Evolutionary conservation across 1,284 basidiomycete genomes (phyloP), one percentile per base, ranked within the genome.

Genomic region (Acaromyces ingoldii): DNA sequence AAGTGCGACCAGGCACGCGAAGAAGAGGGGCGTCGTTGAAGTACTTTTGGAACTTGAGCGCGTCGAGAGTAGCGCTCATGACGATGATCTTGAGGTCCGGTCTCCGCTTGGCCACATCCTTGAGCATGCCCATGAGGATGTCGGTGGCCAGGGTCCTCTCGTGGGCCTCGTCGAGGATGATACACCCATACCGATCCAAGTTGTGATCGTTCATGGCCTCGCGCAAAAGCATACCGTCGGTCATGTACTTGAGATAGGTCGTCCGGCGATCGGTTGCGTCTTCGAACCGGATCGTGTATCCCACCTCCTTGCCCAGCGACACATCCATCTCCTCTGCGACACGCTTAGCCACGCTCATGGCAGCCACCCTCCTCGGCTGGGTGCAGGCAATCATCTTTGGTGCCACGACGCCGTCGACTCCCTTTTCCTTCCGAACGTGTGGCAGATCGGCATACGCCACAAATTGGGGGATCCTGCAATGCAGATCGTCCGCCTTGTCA

Each of bases 251-350:
- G 47, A 70, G 51, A 21, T 60, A 60, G 5, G 65, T 72, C 15
- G 61, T 64, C 13, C 61, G 39, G 25, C 67, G 60, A 17, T 74
- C 68, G 9, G 92, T 96, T 85, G 91, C 90, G 75, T 98, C 93
- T 77, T 98, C 93, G 78, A 99, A 99, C 75, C 95, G 90, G 71
- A 97, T 97, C 3, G 89, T 91, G 78, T 99, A 99, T 60, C 95
- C 95, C 61, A 98, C 93, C 67, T 96, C 85, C 75, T 89, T 86
- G 49, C 90, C 91, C 9, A 96, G 85, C 77, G 85, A 82, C 11
- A 97, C 89, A 76, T 96, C 92, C 89, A 97, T 91, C 78, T 98
- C 93, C 70, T 95, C 91, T 2, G 95, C 91, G 1, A 99, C 95
- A 79, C 95, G 91, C 77, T 93, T 95, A 19, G 93, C 93, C 0